Evolutionary conservation across 2,329 filamentous ascomycete species (phyloP).

Genomic region (Tolypocladium pustulatum): DNA sequence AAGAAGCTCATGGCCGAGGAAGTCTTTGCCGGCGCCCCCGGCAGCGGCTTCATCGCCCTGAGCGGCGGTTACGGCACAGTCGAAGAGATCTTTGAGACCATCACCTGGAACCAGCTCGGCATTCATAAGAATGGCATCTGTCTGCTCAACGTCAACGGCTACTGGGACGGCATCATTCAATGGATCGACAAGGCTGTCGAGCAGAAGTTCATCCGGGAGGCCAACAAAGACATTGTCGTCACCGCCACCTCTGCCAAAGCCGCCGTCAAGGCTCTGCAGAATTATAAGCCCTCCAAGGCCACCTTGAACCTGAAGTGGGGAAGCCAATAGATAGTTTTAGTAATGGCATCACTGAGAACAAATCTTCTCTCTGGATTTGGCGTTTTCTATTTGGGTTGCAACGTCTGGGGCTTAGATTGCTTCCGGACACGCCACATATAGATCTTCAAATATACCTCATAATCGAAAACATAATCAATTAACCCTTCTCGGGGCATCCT

Average conservation of each 20-base stretch:
- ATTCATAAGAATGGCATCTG: conserved; percentile 77
- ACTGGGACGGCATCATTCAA: conserved; percentile 76
- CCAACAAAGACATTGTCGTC: conserved; percentile 66
- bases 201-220: conserved; percentile 64
- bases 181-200: conserved; percentile 72
- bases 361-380: background rate
- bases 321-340: conserved; percentile 36
- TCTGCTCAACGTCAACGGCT: conserved; percentile 78
- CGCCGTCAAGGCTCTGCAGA: conserved; percentile 57
- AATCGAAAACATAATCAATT: background rate
- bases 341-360: background rate
- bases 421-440: background rate
- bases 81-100: conserved; percentile 87
- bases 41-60: conserved; percentile 81
- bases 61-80: conserved; percentile 88
- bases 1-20: conserved; percentile 90
- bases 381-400: background rate
- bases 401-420: background rate
- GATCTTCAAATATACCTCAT: background rate
- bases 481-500: no score
- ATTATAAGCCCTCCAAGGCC: conserved; percentile 67
- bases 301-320: conserved; percentile 78
- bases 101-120: conserved; percentile 92
- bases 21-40: conserved; percentile 70
- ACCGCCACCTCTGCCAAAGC: conserved; percentile 64